Evolutionary conservation across 345 rosid genomes (phyloP).

Genomic region (Salix dunnii): DNA sequence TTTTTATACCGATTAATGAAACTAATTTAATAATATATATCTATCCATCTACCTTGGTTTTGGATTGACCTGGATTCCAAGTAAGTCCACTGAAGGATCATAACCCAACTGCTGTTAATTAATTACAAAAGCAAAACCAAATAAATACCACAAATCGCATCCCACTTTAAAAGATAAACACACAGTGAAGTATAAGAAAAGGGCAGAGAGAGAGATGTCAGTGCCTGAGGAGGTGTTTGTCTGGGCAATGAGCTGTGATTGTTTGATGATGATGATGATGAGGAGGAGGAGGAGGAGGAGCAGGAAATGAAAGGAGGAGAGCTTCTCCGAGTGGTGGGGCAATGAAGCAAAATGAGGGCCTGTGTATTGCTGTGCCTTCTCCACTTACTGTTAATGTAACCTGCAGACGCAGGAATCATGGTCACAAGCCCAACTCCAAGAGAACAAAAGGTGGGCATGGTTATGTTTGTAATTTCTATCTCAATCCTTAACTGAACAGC

Average conservation of each 20-base stretch:
- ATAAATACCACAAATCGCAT: background rate
- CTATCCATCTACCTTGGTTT: slow-evolving; percentile 44
- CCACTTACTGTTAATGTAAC: background rate
- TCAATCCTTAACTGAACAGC: background rate
- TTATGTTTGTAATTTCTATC: background rate
- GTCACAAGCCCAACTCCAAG: background rate
- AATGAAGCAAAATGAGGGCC: background rate
- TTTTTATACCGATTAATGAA: background rate
- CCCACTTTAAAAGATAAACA: background rate
- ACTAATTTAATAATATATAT: background rate
- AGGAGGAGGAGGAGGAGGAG: background rate
- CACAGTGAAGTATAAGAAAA: no score
- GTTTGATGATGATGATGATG: background rate
- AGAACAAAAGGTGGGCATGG: background rate
- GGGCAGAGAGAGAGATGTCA: background rate
- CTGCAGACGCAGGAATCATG: no score
- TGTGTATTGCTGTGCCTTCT: background rate
- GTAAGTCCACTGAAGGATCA: slow-evolving; percentile 78
- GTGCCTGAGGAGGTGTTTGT: background rate
- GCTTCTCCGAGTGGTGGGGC: background rate
- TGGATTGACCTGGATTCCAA: slow-evolving; percentile 57
- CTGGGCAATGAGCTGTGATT: background rate
- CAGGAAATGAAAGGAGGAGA: background rate
- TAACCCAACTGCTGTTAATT: slow-evolving; percentile 46
- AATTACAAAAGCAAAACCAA: slow-evolving; percentile 9